Evolutionary conservation across 768 basidiomycete species (phyloP).

Genomic region (Phanerochaete sordida): DNA sequence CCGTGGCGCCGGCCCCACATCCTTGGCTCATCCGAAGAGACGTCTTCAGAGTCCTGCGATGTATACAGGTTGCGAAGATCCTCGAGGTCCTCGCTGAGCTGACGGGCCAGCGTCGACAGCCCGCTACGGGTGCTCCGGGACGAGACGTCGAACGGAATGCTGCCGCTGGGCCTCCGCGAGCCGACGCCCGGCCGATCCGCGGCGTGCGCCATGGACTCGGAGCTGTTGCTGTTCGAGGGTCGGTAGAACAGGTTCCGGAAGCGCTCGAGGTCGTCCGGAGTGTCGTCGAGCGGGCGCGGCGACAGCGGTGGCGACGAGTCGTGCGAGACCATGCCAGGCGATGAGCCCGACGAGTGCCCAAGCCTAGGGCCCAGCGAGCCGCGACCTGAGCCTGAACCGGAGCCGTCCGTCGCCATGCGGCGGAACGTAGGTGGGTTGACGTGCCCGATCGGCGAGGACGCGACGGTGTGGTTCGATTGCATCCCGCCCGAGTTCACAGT

Average conservation of each 20-base stretch:
- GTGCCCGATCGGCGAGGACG: constrained; percentile 25
- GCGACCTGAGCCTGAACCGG: constrained; percentile 4
- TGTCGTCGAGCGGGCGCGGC: constrained; percentile 55
- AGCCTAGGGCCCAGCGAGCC: constrained; percentile 6
- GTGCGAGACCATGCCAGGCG: constrained; percentile 25
- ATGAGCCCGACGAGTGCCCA: constrained; percentile 21
- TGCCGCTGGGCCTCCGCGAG: constrained; percentile 21
- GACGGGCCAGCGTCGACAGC: constrained; percentile 36
- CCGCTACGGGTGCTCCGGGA: constrained; percentile 31
- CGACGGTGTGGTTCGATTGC: constrained; percentile 20
- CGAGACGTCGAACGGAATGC: constrained; percentile 27
- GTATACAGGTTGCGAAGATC: constrained; percentile 21
- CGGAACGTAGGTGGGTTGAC: constrained; percentile 25
- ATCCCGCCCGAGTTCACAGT: constrained; percentile 10
- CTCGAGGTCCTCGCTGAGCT: constrained; percentile 35
- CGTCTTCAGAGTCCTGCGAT: constrained; percentile 6
- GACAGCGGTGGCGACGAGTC: constrained; percentile 37
- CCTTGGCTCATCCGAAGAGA: constrained; percentile 13
- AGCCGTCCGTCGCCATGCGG: constrained; percentile 7
- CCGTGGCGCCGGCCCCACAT: constrained; percentile 13
- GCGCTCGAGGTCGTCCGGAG: constrained; percentile 56
- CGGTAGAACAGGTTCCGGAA: constrained; percentile 75
- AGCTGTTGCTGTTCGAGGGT: constrained; percentile 28
- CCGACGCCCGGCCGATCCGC: constrained; percentile 12
- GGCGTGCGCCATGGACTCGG: not conserved